These are phyloP conservation scores for Talaromyces sp. DNA, from an alignment of 2,329 filamentous ascomycete species.

Conservation along the genomic window DNA sequence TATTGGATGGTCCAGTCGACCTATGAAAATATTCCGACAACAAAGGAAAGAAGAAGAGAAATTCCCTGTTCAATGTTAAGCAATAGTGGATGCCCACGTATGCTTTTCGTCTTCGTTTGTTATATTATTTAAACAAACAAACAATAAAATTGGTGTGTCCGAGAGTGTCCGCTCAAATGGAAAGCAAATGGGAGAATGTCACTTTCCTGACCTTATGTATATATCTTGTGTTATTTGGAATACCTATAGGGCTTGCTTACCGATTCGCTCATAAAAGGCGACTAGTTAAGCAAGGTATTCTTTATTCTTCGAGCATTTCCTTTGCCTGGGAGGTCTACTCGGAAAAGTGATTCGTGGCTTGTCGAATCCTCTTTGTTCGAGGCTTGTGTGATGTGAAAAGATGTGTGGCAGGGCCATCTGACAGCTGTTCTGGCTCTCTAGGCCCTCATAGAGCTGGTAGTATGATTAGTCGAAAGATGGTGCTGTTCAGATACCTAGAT, in stretches of 20 bases:
- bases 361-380: background rate
- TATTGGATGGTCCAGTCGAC: background rate
- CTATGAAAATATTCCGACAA: background rate
- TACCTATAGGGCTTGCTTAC: background rate
- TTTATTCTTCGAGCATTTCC: background rate
- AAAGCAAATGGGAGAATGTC: background rate
- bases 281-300: background rate
- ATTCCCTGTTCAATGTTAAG: background rate
- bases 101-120: background rate
- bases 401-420: background rate
- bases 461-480: background rate
- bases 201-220: background rate
- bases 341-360: background rate
- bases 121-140: background rate
- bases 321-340: background rate
- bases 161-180: background rate
- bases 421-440: background rate
- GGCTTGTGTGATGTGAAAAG: conserved; percentile 2
- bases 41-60: background rate
- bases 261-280: background rate
- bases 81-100: background rate
- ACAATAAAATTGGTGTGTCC: background rate
- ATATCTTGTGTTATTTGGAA: background rate
- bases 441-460: background rate
- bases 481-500: background rate